Conservation (phyloP, 352 stramenopile species). For the Globisporangium radiosum region DNA sequence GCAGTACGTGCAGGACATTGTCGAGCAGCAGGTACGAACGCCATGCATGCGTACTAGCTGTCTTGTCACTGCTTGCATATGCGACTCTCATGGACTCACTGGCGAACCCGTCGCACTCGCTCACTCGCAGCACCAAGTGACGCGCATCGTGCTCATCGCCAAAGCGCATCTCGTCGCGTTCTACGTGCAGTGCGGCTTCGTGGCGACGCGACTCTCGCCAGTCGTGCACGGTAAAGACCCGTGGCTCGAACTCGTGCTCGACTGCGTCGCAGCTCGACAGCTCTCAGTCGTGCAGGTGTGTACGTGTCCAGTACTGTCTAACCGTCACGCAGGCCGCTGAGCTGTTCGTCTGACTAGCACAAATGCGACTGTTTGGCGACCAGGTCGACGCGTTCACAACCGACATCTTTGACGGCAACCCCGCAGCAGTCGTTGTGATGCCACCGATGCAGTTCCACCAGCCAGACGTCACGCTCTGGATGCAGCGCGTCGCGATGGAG, state of each 20-base stretch:
- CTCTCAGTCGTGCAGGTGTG: conserved; percentile 6
- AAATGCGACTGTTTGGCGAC: no score
- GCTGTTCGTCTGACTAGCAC: background rate
- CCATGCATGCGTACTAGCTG: no score
- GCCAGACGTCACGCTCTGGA: conserved; percentile 25
- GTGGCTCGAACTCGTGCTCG: conserved; percentile 75
- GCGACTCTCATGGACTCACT: background rate
- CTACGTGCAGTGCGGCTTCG: conserved; percentile 83
- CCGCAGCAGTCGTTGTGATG: conserved; percentile 84
- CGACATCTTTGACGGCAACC: conserved; percentile 82
- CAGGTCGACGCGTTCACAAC: conserved; percentile 70
- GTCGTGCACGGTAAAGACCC: conserved; percentile 79
- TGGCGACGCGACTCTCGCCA: conserved; percentile 46
- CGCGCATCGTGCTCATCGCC: conserved; percentile 71
- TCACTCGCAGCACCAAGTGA: conserved; percentile 24
- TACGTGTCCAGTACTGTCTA: no score
- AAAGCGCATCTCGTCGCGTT: conserved; percentile 81
- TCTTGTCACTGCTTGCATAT: background rate
- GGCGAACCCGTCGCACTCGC: background rate
- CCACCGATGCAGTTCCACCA: conserved; percentile 25
- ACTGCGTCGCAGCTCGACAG: conserved; percentile 28
- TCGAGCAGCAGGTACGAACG: conserved; percentile 19
- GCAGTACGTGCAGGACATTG: conserved; percentile 60
- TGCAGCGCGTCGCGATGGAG: conserved; percentile 80
- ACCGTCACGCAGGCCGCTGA: no score